Percentiles rank a stretch among this genome's conserved stretches.
Conservation (phyloP, 768 basidiomycete genomes). For the Leccinum fibrillosum region DNA sequence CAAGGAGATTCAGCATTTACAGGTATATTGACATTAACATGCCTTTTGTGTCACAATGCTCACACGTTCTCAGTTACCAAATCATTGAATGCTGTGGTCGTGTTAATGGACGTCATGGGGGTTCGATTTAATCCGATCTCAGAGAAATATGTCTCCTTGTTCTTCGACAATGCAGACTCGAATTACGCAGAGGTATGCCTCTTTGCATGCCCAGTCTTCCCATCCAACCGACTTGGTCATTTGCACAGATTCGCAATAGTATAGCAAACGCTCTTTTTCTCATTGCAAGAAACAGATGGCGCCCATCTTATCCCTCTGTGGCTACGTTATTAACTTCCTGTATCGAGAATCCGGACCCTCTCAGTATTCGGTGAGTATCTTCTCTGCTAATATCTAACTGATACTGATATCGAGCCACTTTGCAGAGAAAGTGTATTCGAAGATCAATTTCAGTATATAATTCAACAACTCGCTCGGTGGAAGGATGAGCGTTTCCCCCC, state of each 20-base stretch:
- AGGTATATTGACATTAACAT: slow-evolving; percentile 44
- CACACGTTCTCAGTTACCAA: slow-evolving; percentile 60
- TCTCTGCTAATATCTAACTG: neutral
- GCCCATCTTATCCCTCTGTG: slow-evolving; percentile 59
- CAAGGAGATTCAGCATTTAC: slow-evolving; percentile 83
- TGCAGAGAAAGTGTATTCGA: slow-evolving; percentile 54
- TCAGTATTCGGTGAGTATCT: slow-evolving; percentile 51
- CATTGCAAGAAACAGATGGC: slow-evolving; percentile 62
- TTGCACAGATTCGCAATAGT: slow-evolving; percentile 58
- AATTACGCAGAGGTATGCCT: slow-evolving; percentile 76
- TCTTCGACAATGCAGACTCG: slow-evolving; percentile 75
- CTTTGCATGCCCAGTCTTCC: neutral
- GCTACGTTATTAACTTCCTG: slow-evolving; percentile 57
- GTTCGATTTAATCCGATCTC: slow-evolving; percentile 63
- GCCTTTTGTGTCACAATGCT: slow-evolving; percentile 1
- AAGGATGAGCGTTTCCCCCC: slow-evolving; percentile 77
- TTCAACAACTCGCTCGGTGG: slow-evolving; percentile 62
- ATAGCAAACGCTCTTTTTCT: slow-evolving; percentile 64
- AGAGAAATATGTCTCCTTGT: slow-evolving; percentile 65
- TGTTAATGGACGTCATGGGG: slow-evolving; percentile 63
- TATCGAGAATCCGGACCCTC: slow-evolving; percentile 47
- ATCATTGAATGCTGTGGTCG: slow-evolving; percentile 60
- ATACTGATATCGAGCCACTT: neutral
- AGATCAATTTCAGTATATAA: slow-evolving; percentile 52
- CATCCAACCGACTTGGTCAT: neutral